Evolutionary conservation across 23 red algal genomes (phyloP).

Genomic region (Gracilariopsis chorda): DNA sequence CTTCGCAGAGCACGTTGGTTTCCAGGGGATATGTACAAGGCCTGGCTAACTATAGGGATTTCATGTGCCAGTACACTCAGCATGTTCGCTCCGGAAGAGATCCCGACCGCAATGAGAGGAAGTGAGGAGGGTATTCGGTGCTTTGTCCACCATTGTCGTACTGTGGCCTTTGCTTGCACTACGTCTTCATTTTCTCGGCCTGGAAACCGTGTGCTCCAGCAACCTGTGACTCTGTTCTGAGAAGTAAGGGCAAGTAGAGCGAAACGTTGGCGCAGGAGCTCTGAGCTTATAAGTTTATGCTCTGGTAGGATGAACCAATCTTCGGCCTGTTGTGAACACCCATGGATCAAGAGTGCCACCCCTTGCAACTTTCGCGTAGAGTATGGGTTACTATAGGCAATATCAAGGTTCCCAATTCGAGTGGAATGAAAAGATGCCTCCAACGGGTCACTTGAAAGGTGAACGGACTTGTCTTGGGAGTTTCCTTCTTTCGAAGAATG

Average conservation of each 20-base stretch:
- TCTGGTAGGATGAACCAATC: constrained; percentile 68
- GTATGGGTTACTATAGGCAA: constrained; percentile 42
- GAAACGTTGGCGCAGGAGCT: constrained; percentile 13
- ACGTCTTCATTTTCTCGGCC: constrained; percentile 43
- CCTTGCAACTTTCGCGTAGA: background rate
- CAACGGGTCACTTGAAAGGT: background rate
- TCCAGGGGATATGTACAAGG: constrained; percentile 54
- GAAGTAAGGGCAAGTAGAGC: constrained; percentile 57
- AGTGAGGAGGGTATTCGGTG: background rate
- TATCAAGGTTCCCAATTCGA: constrained; percentile 7
- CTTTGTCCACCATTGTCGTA: constrained; percentile 2
- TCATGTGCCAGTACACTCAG: constrained; percentile 20
- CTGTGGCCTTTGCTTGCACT: background rate
- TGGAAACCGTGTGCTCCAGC: constrained; percentile 66
- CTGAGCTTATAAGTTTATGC: constrained; percentile 12
- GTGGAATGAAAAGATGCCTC: background rate
- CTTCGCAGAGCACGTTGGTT: constrained; percentile 46
- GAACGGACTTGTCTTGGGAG: background rate
- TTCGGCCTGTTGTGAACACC: constrained; percentile 33
- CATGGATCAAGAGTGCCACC: constrained; percentile 42
- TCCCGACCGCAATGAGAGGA: constrained; percentile 32
- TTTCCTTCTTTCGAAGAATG: no score
- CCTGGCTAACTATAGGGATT: constrained; percentile 6
- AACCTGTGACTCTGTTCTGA: constrained; percentile 30
- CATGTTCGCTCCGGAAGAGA: constrained; percentile 62